Base-by-base conservation (phyloP, 345 rosid genomes). In the Brassica juncea region DNA sequence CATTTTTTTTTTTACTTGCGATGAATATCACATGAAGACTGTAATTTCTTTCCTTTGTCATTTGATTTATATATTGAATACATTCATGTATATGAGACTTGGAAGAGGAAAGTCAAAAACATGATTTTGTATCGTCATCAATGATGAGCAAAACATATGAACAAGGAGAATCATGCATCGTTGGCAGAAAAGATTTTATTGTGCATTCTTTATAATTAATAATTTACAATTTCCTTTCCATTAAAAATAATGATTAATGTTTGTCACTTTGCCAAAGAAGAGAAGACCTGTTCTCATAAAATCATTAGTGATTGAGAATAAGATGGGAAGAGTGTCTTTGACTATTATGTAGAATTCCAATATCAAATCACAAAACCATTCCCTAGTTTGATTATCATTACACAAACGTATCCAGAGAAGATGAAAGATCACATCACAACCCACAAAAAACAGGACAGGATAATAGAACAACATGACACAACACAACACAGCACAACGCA, bases 291-390 rank as follows among this genome's bases (percentile, higher is more conserved):
- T 6, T 14, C 37, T 14, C 10, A 55, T 11, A 6, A 58, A 21
- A 71, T 72, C 23, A 58, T 35, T 8, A 58, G 8, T 35, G 23
- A 23, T 44, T 71, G 57, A 71, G 54, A 35, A 21, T 19, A 23
- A 23, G 54, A 35, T 14, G n/a, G 8, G 28, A 6, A 25, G 35
- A 49, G 19, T 49, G 19, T 49, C 19, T n/a, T n/a, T 14, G 55
- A 47, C 55, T 47, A 47, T 19, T 49, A 49, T 49, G 66, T 3
- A 23, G 82, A 61, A 74, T 67, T 68, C 54, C 82, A 73, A 32
- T 69, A 79, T 74, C 82, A 69, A 54, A 69, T 70, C 23, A 70
- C 83, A 75, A 61, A 80, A 80, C 58, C 49, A 75, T 70, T 80
- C 66, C 54, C 79, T 37, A 70, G 76, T 57, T 71, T 74, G 76